phyloP scores from a whole-genome alignment of 768 basidiomycete species.

The Trametes cubensis region DNA sequence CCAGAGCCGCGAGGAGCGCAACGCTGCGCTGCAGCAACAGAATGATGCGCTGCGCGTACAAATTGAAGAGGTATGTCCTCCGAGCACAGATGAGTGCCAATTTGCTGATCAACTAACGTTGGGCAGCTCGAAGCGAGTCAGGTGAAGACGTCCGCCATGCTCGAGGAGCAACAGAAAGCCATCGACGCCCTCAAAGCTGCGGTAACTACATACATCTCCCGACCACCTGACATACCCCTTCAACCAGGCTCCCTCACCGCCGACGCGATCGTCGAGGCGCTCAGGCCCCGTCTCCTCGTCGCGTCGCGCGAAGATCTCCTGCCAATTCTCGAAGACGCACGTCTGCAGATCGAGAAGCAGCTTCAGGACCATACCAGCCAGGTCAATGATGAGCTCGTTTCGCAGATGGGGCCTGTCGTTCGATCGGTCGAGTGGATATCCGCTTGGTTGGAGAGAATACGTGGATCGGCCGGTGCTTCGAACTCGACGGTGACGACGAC shows the following conservation, averaged over 20 bases:
- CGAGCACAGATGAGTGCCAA: not conserved
- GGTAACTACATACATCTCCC: constrained; percentile 22
- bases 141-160: constrained; percentile 11
- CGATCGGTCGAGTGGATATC: constrained; percentile 26
- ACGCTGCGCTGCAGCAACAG: not conserved
- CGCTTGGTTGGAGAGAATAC: constrained; percentile 24
- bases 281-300: constrained; percentile 22
- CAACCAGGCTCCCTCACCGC: constrained; percentile 19
- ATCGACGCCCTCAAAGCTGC: constrained; percentile 29
- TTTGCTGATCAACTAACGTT: not conserved
- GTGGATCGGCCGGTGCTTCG: not conserved
- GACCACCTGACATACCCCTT: constrained; percentile 11
- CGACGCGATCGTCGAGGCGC: constrained; percentile 20
- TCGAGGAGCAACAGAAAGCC: constrained; percentile 18
- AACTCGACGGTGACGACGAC: not conserved
- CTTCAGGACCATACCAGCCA: constrained; percentile 24
- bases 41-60: constrained; percentile 1
- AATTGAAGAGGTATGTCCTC: constrained; percentile 25
- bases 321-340: constrained; percentile 24
- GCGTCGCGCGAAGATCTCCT: constrained; percentile 25
- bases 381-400: constrained; percentile 23
- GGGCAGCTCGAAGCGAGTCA: constrained; percentile 18
- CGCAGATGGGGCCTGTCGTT: constrained; percentile 22
- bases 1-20: not conserved
- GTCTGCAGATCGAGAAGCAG: constrained; percentile 21